These are phyloP conservation scores for Trametes coccinea DNA, from an alignment of 768 basidiomycete genomes.

Conservation along the genomic window DNA sequence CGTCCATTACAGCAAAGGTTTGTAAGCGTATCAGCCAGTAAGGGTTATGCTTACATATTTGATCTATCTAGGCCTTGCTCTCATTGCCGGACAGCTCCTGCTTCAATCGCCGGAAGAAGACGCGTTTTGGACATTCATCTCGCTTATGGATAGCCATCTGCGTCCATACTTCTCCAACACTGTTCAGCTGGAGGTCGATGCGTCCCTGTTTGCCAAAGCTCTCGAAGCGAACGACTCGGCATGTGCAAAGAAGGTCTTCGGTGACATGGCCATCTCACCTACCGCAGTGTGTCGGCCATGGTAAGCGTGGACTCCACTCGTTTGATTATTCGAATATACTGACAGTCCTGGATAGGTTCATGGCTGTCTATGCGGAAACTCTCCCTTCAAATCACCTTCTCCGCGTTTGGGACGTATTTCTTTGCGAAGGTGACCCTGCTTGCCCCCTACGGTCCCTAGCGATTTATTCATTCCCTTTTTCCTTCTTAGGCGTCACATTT, in stretches of 20 bases:
- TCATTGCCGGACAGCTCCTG: constrained; percentile 71
- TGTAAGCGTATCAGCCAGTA: constrained; percentile 9
- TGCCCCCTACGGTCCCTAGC: background rate
- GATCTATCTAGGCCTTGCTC: constrained; percentile 53
- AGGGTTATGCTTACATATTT: background rate
- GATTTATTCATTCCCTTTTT: background rate
- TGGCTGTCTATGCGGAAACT: constrained; percentile 65
- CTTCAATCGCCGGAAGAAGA: constrained; percentile 83
- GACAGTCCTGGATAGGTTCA: constrained; percentile 52
- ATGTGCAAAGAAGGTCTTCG: constrained; percentile 67
- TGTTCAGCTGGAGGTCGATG: constrained; percentile 75
- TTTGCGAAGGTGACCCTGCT: constrained; percentile 65
- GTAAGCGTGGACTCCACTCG: constrained; percentile 35
- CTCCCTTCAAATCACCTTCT: constrained; percentile 67
- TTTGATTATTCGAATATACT: background rate
- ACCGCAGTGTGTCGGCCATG: constrained; percentile 61
- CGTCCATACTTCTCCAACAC: constrained; percentile 71
- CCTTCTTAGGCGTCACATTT: constrained; percentile 60
- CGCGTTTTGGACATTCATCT: constrained; percentile 88
- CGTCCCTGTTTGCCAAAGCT: constrained; percentile 65
- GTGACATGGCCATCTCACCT: constrained; percentile 61
- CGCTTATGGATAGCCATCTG: constrained; percentile 83
- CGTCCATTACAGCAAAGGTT: constrained; percentile 66
- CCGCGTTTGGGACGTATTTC: constrained; percentile 81
- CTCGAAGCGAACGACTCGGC: constrained; percentile 62